phyloP scores from a whole-genome alignment of 805 yeast species.

The Yarrowia sp. region DNA sequence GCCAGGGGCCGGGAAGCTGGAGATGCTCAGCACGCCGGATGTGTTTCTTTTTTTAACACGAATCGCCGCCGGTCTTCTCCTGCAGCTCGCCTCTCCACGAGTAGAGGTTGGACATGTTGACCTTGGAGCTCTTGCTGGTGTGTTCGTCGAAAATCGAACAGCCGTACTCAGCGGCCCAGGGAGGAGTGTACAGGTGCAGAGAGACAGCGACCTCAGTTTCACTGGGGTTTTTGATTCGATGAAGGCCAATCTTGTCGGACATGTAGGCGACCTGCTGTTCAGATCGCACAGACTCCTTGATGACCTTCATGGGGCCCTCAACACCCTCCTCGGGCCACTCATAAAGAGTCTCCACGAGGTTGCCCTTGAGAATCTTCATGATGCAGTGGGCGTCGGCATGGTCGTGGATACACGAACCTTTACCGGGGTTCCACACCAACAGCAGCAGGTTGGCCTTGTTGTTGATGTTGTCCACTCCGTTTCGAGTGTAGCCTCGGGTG shows the following conservation, averaged over 20 bases:
- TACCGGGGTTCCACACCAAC: conserved; percentile 68
- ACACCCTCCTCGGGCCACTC: conserved; percentile 43
- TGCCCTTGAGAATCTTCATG: conserved; percentile 64
- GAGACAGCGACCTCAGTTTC: conserved; percentile 51
- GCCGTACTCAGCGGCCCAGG: conserved; percentile 58
- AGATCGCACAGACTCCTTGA: conserved; percentile 33
- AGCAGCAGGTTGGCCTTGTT: conserved; percentile 64
- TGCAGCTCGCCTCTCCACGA: conserved; percentile 52
- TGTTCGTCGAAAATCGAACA: conserved; percentile 45
- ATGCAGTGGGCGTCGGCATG: conserved; percentile 76
- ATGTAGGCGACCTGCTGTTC: conserved; percentile 57
- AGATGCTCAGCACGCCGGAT: neutral
- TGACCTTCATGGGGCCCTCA: conserved; percentile 33
- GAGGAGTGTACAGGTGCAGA: conserved; percentile 72
- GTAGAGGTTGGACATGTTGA: conserved; percentile 56
- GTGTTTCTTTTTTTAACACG: neutral
- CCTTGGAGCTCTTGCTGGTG: conserved; percentile 51
- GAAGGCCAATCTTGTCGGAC: conserved; percentile 62
- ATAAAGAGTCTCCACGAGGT: conserved; percentile 54
- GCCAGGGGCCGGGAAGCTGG: neutral
- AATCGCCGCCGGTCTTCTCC: conserved; percentile 17
- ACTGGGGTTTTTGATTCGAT: conserved; percentile 53
- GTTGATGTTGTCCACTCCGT: conserved; percentile 72
- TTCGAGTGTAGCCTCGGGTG: conserved; percentile 52
- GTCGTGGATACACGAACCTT: conserved; percentile 63